Conservation (phyloP, 2,329 filamentous ascomycete species). For the Xylariomycetidae sp. region DNA sequence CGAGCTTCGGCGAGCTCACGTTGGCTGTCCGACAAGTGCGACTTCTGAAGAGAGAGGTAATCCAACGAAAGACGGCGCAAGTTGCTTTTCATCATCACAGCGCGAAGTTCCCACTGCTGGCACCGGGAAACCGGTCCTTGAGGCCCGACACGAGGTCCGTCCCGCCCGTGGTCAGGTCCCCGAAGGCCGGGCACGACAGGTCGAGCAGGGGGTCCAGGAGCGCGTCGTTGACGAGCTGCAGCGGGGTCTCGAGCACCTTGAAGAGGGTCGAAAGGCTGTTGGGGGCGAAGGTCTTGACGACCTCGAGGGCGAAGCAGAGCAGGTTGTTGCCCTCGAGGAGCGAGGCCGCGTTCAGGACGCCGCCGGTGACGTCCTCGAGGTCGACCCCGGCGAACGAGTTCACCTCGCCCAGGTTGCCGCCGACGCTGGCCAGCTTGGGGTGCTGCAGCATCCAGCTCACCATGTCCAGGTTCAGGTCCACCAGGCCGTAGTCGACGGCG, state of each 20-base stretch:
- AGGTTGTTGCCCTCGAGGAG: slow-evolving; percentile 44
- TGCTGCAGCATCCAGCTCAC: slow-evolving; percentile 32
- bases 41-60: too few species aligned
- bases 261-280: slow-evolving; percentile 37
- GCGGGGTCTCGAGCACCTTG: slow-evolving; percentile 23
- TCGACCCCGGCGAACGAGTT: slow-evolving; percentile 47
- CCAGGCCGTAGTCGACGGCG: slow-evolving; percentile 40
- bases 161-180: slow-evolving; percentile 23
- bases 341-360: slow-evolving; percentile 36
- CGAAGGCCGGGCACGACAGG: slow-evolving; percentile 24
- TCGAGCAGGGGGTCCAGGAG: slow-evolving; percentile 23
- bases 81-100: slow-evolving; percentile 3
- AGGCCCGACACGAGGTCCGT: slow-evolving; percentile 12
- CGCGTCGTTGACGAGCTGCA: slow-evolving; percentile 29
- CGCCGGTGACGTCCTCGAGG: slow-evolving; percentile 36
- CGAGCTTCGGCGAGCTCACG: too few species aligned
- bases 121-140: slow-evolving; percentile 13
- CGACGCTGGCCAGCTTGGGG: slow-evolving; percentile 40
- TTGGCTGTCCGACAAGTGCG: too few species aligned
- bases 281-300: slow-evolving; percentile 34
- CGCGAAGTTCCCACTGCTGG: slow-evolving; percentile 9
- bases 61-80: too few species aligned
- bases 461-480: slow-evolving; percentile 36
- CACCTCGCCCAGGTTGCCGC: slow-evolving; percentile 46
- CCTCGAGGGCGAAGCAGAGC: slow-evolving; percentile 33